A percentile compares a stretch with the other conserved stretches of the same genome.
Conservation (phyloP, 2,329 filamentous ascomycete genomes). For the Grosmannia penicillata region DNA sequence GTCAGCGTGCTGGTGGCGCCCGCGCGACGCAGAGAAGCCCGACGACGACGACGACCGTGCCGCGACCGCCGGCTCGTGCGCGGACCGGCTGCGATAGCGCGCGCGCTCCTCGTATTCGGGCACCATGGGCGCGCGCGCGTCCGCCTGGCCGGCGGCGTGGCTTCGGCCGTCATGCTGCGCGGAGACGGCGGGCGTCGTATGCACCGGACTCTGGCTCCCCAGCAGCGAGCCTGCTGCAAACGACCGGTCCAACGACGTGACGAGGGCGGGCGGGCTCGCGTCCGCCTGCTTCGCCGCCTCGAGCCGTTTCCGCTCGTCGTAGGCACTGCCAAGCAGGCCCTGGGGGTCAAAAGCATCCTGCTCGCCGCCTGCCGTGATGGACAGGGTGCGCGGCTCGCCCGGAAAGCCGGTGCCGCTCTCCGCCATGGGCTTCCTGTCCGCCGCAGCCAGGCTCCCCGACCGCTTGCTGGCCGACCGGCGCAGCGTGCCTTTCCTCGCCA, state of each 20-base stretch:
- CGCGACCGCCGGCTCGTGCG: not conserved
- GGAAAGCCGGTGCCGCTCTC: too few species aligned
- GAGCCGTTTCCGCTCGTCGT: conserved; percentile 30
- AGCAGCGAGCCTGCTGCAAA: not conserved
- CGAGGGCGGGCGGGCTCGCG: not conserved
- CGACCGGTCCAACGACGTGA: not conserved
- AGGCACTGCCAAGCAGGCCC: conserved; percentile 35
- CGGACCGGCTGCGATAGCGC: conserved; percentile 5
- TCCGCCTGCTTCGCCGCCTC: conserved; percentile 10
- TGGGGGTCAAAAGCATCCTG: conserved; percentile 30
- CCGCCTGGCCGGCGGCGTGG: conserved; percentile 18
- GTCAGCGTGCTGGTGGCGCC: not conserved
- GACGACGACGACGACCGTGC: conserved; percentile 6
- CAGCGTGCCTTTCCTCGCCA: not conserved
- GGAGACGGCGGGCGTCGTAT: not conserved
- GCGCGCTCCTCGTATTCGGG: too few species aligned
- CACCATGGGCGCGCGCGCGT: too few species aligned
- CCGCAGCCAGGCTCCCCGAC: not conserved
- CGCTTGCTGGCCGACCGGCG: not conserved
- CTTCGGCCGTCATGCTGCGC: conserved; percentile 6
- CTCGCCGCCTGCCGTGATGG: conserved; percentile 1
- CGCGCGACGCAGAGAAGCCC: conserved; percentile 1
- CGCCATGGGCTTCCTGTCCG: too few species aligned
- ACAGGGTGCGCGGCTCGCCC: not conserved
- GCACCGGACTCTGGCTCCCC: not conserved